Evolutionary conservation across 805 yeast species (phyloP).

Genomic region (Ogataea paraovalis): DNA sequence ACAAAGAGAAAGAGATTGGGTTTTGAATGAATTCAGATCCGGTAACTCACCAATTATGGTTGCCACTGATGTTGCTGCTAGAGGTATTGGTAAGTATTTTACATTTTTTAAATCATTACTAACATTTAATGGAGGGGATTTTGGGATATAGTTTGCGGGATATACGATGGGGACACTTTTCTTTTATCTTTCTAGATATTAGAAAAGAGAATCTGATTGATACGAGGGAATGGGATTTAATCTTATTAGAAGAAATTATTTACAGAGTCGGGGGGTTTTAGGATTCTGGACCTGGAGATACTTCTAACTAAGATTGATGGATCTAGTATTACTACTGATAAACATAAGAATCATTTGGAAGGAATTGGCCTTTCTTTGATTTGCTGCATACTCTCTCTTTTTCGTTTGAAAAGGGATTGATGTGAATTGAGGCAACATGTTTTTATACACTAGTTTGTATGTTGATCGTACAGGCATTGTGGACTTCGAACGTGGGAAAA

Average conservation of each 20-base stretch:
- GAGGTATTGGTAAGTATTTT: slow-evolving; percentile 94
- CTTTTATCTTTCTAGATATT: too few relatives aligned
- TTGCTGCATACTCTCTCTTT: background rate
- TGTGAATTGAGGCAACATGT: background rate
- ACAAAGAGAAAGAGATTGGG: slow-evolving; percentile 99
- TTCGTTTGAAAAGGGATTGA: background rate
- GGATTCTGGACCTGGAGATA: too few relatives aligned
- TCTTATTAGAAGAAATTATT: too few relatives aligned
- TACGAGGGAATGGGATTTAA: too few relatives aligned
- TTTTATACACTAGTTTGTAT: background rate
- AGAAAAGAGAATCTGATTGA: too few relatives aligned
- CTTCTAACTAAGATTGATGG: too few relatives aligned
- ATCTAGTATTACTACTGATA: background rate
- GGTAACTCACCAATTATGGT: slow-evolving; percentile 97
- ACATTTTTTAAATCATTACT: slow-evolving; percentile 7
- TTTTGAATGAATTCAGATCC: slow-evolving; percentile 81
- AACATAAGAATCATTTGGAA: background rate
- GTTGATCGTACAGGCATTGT: background rate
- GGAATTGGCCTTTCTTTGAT: background rate
- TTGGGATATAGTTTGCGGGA: background rate
- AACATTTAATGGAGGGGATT: slow-evolving; percentile 7
- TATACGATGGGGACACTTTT: too few relatives aligned
- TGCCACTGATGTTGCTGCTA: slow-evolving; percentile 90
- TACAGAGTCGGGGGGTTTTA: background rate
- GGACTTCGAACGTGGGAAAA: background rate